Base-by-base conservation (phyloP, 1,139 yeast genomes). In the Trichomonascaceae sp. region DNA sequence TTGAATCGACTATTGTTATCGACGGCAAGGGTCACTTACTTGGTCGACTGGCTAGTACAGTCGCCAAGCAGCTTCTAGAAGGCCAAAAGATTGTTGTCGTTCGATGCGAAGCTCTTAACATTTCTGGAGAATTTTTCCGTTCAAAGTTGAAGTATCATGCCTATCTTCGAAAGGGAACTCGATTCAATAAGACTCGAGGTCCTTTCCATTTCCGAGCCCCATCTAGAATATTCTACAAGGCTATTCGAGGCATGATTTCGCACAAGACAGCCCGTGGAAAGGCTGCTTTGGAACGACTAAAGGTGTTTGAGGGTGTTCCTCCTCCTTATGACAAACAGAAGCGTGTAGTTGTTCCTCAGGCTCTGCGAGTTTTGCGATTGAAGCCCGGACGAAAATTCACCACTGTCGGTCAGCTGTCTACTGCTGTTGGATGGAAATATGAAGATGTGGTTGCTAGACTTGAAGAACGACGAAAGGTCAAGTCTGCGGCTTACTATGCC, bases 191-290 rank as follows among this genome's bases (percentile, higher is more conserved):
- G 83, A 85, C 84, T 72, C 88, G 90, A 78, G 99, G 99, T 82
- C 98, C 98, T 75, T 95, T 93, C 98, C 99, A 93, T 79, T 93
- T 93, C 96, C 93, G 98, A 82, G 99, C 99, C 64, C 99, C 99
- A 78, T 90, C 98, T 64, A 90, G 98, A 83, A 90, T 93, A 80
- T 89, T 93, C 81, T 91, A 90, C 95, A 93, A 93, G 87, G 97
- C 99, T 74, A 80, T 93, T 78, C 88, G 96, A 78, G 99, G 99
- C 81, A 95, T 95, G 99, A 82, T 95, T 73, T 84, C 97, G 76
- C 99, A 93, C 93, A 93, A 95, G 89, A 93, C 99, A 68, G 93
- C 98, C 71, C 95, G 99, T 81, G 99, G 99, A 81, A 87, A 88
- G 83, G 98, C 99, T 75, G 99, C 99, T 73, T 80, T 93, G 76